Evolutionary conservation across 352 stramenopile genomes (phyloP).

Genomic region (Thalassiosira mediterranea): DNA sequence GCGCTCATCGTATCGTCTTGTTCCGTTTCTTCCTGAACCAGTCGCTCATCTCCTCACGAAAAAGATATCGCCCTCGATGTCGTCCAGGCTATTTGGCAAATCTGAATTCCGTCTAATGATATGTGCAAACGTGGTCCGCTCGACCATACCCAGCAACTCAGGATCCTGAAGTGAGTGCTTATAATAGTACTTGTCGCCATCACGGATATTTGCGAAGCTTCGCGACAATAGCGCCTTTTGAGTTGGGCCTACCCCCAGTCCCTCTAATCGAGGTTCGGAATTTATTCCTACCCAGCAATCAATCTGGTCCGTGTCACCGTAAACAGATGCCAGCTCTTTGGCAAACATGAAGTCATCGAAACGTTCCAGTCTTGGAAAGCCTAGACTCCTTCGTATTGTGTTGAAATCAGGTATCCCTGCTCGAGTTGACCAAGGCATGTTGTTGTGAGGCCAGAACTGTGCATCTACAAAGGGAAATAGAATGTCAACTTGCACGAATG

Average conservation of each 20-base stretch:
- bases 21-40: no score
- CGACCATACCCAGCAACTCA: slow-evolving; percentile 23
- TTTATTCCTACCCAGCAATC: slow-evolving; percentile 49
- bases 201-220: slow-evolving; percentile 43
- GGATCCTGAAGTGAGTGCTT: slow-evolving; percentile 23
- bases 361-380: slow-evolving; percentile 6
- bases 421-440: no score
- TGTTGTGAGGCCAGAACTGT: no score
- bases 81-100: slow-evolving; percentile 25
- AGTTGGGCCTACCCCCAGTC: slow-evolving; percentile 35
- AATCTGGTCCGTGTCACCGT: slow-evolving; percentile 38
- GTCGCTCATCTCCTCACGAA: no score
- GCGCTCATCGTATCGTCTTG: no score
- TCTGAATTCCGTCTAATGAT: slow-evolving; percentile 44
- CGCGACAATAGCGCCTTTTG: slow-evolving; percentile 24
- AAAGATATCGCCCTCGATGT: slow-evolving; percentile 33
- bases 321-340: slow-evolving; percentile 31
- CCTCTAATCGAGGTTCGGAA: slow-evolving; percentile 28
- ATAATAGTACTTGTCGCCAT: slow-evolving; percentile 50
- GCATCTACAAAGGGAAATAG: no score
- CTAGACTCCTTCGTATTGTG: slow-evolving; percentile 32
- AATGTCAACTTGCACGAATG: no score
- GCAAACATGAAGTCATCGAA: slow-evolving; percentile 26
- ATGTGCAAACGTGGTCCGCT: slow-evolving; percentile 35
- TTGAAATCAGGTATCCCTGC: slow-evolving; percentile 50